Evolutionary conservation across 306 rosid species (phyloP), one percentile per base, ranked within the genome.

Genomic region (Malus sieversii): DNA sequence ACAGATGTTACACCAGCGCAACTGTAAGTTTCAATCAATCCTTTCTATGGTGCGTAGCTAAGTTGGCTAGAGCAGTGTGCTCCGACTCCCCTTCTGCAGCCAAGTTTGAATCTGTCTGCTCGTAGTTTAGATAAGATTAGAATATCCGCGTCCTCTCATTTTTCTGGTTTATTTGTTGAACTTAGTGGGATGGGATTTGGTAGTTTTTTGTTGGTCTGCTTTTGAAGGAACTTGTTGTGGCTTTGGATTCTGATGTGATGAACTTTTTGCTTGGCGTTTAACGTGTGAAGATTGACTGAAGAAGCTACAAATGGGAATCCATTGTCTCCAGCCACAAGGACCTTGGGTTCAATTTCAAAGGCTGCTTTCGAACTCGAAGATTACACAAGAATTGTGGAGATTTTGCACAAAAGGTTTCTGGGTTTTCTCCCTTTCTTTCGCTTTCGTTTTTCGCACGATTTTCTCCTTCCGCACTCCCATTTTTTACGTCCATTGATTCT

Each of bases 351-450:
- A 73, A 95, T 95, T 70, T 95, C 99, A 72, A 92, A 65, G 81
- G 91, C 97, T 80, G 99, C 99, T 87, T 95, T 95, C 86, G 99
- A 95, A 62, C 68, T 95, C 2, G 99, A 92, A 66, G 99, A 95
- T 82, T 95, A 87, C 69, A 82, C 82, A 66, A 90, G 97, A 82
- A 82, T 84, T 51, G 86, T 80, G 51, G 88, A 79, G 65, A 87
- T 87, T 72, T 78, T 87, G 44, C 90, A 87, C 62, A 77, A 84
- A 64, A 82, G 86, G 84, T 85, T 73, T 71, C 55, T 27, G 57
- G 2, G 1, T 38, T 53, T 30, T 55, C 52, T 68, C 9, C 15
- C 11, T 60, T 45, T 55, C 25, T 42, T 6, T 22, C 2, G 23
- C 63, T 58, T 23, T 5, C 5, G 3, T 22, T 22, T 58, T 48